Base-by-base conservation (phyloP, 306 rosid genomes). In the Potentilla sterilis region DNA sequence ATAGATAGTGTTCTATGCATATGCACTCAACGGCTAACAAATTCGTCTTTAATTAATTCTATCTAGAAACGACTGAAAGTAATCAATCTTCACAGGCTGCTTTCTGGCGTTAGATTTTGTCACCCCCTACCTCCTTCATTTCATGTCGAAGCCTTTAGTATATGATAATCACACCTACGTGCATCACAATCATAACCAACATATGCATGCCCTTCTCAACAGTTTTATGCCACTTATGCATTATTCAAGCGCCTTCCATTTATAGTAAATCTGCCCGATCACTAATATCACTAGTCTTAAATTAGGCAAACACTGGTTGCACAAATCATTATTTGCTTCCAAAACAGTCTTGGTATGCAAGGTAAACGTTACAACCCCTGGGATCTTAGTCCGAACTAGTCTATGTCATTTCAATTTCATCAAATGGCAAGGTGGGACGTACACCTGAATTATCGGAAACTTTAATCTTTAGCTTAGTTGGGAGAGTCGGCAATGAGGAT, bases 51-150 rank as follows among this genome's bases (percentile, higher is more conserved):
- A 15, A 69, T 48, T 42, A 37, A 66, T 7, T 19, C 9, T 12
- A 16, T 70, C 58, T 18, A 48, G 49, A 70, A 32, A 47, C 43
- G 61, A 51, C 35, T 12, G 75, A 13, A 54, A 35, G 63, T 70
- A 47, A 70, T 51, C 11, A 70, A 70, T 70, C 62, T 4, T 51
- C 46, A 22, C 28, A 37, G 63, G 63, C 63, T 51, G 63, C 63
- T 49, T 70, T 71, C 47, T 52, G 34, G 48, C 58, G 41, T 51
- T 37, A 21, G 6, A 11, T 72, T 35, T 72, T 52, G 75, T 22
- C 65, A 54, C 12, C 37, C 49, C 7, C 6, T 16, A 37, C 49
- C 38, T 52, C 35, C 61, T 32, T 18, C 38, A 51, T 49, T 16
- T 49, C 47, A 49, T 34, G 19, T 37, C 48, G 15, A 35, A 72